phyloP scores from a whole-genome alignment of 805 yeast species.

The Yarrowia keelungensis region DNA sequence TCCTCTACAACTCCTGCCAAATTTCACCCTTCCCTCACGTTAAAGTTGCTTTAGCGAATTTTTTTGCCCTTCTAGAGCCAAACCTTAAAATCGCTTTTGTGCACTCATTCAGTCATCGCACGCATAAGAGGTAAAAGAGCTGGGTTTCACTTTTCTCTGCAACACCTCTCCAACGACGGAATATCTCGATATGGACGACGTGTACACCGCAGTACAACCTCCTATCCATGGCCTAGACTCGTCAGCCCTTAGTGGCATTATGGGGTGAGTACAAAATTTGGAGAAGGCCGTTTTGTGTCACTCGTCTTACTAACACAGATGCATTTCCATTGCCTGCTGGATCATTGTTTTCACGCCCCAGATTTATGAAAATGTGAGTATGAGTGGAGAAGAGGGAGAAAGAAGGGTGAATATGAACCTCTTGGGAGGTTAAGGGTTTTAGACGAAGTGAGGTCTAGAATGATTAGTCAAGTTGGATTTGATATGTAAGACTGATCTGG shows the following conservation, averaged over 20 bases:
- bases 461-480: no score
- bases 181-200: conserved; percentile 27
- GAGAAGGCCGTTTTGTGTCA: not conserved
- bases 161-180: not conserved
- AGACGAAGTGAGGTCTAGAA: no score
- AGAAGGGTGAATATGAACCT: no score
- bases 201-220: conserved; percentile 34
- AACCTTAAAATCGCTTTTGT: not conserved
- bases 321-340: conserved; percentile 97
- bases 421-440: no score
- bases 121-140: no score
- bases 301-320: conserved; percentile 51
- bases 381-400: no score
- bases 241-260: conserved; percentile 73
- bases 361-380: conserved; percentile 76
- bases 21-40: not conserved
- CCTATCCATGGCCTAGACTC: conserved; percentile 38
- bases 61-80: not conserved
- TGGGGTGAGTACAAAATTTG: conserved; percentile 53
- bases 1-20: not conserved
- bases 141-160: no score
- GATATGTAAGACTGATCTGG: no score
- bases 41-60: conserved; percentile 21
- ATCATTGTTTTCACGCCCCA: conserved; percentile 97
- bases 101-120: conserved; percentile 18